Evolutionary conservation across 2,329 filamentous ascomycete species (phyloP).

Genomic region (Aspergillus oerlinghausenensis): DNA sequence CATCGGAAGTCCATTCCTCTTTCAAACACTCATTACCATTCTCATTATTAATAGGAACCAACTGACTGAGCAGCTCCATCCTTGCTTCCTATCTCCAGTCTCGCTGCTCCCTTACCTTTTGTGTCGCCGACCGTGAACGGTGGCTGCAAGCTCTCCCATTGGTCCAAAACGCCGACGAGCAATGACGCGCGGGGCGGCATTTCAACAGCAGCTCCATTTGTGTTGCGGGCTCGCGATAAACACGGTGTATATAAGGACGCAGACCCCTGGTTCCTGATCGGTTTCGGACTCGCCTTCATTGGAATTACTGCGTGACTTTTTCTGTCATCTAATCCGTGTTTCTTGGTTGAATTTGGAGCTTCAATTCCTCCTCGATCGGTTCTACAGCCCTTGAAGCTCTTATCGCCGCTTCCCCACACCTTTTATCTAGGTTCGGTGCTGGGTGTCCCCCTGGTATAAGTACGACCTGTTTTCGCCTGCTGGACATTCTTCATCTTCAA

Average conservation of each 20-base stretch:
- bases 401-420: neutral
- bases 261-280: neutral
- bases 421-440: neutral
- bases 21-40: neutral
- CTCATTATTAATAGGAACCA: neutral
- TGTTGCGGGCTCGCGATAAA: constrained; percentile 9
- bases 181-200: constrained; percentile 19
- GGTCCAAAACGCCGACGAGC: constrained; percentile 22
- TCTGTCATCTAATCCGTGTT: neutral
- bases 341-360: neutral
- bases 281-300: neutral
- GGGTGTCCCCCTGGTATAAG: neutral
- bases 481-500: neutral
- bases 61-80: neutral
- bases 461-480: neutral
- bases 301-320: neutral
- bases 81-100: neutral
- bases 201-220: constrained; percentile 17
- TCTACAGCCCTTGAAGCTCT: neutral
- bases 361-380: neutral
- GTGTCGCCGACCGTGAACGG: neutral
- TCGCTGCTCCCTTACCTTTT: neutral
- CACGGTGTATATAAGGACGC: constrained; percentile 3
- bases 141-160: constrained; percentile 13
- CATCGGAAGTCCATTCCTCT: neutral